Base-by-base conservation (phyloP, 371 early-diverging fungal species). In the Mucor lusitanicus region DNA sequence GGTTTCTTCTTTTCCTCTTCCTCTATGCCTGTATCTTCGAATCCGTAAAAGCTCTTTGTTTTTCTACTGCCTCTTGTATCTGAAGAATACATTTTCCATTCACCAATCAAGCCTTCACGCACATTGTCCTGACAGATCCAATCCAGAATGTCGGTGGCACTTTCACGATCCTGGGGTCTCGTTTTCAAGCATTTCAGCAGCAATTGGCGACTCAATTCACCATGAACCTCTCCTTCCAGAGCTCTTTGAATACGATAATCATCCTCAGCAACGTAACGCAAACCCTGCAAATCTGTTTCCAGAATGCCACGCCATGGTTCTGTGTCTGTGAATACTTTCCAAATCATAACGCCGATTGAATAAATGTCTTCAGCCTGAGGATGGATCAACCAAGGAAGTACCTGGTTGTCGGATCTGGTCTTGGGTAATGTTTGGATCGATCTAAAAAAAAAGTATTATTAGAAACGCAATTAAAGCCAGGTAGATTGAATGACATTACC, bases 241-340 rank as follows among this genome's bases (percentile, higher is more conserved):
- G 85, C 82, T 40, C 83, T 77, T 55, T 77, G 76, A 23, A 90
- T 88, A 48, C 87, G 85, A 13, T 77, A 77, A 60, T 87, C 86
- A 48, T 82, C 87, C 59, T 83, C 76, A 11, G 87, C 88, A 27
- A 85, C 76, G 59, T 85, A 84, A 3, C 90, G 78, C 13, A 90
- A 70, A n/a, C 82, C 85, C 71, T 85, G 86, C 37, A 90, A 63
- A 69, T 90, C 88, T 5, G 87, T 84, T 59, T 90, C 90, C 23
- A 90, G 74, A 42, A 88, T 83, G 0, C 90, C 90, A 39, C 81
- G 77, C 90, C 90, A 90, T 11, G 90, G 90, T 28, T 87, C 87
- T 7, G 86, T 87, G 40, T 87, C 88, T 2, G 88, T 80, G 69
- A 88, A 88, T 11, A 83, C 82, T 59, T 87, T 83, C 90, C 90